phyloP scores from a whole-genome alignment of 73 alveolate species.

The Tetrahymena thermophila region DNA sequence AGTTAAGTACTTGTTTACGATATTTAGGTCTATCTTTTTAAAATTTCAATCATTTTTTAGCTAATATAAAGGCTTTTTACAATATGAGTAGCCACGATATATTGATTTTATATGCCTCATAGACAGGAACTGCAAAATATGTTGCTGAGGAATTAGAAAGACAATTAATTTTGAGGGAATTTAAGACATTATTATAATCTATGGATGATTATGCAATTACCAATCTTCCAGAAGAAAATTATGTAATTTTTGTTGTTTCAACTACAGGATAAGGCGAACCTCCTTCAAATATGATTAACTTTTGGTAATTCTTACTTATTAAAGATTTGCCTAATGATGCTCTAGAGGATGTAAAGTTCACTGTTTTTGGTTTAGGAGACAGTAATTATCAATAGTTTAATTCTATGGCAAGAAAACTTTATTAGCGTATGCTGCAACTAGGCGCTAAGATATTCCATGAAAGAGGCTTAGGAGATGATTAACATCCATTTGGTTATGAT shows the following conservation, averaged over 20 bases:
- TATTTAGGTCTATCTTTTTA: background rate
- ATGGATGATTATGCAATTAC: constrained; percentile 7
- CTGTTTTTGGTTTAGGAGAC: constrained; percentile 90
- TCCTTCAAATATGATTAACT: constrained; percentile 50
- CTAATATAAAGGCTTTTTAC: background rate
- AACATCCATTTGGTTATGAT: constrained; percentile 77
- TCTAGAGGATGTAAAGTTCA: constrained; percentile 45
- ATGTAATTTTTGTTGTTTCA: constrained; percentile 67
- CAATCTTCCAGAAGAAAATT: constrained; percentile 26
- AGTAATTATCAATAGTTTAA: constrained; percentile 75
- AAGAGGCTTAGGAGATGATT: constrained; percentile 73
- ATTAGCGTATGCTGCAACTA: constrained; percentile 54
- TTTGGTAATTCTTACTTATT: constrained; percentile 64
- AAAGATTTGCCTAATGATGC: constrained; percentile 65
- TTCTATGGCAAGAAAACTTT: constrained; percentile 74
- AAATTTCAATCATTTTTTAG: background rate
- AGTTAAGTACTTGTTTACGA: background rate
- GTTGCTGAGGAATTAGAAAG: constrained; percentile 18
- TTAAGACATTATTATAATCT: background rate
- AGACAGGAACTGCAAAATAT: constrained; percentile 24
- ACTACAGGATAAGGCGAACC: constrained; percentile 87
- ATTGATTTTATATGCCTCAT: constrained; percentile 19
- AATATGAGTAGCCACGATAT: background rate
- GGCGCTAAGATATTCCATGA: constrained; percentile 58
- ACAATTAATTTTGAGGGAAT: background rate